A percentile compares a stretch with the other conserved stretches of the same genome.
These are phyloP conservation scores for Globisporangium solare DNA, from an alignment of 352 stramenopile genomes.

Conservation along the genomic window DNA sequence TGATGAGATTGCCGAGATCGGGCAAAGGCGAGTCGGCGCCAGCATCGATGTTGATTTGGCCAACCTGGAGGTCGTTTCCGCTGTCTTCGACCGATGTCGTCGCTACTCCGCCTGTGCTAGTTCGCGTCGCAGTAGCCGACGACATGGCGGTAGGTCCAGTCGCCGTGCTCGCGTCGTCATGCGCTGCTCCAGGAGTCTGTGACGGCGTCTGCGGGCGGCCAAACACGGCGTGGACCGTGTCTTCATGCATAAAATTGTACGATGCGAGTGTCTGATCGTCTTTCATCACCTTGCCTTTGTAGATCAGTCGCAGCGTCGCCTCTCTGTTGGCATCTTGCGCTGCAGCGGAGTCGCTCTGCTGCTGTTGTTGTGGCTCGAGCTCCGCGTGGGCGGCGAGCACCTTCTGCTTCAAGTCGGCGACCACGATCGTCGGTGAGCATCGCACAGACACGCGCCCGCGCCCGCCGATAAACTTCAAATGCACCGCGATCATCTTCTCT, in stretches of 20 bases:
- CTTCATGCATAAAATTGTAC: conserved; percentile 29
- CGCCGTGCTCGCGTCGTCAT: not conserved
- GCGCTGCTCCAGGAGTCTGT: not conserved
- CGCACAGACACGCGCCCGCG: conserved; percentile 24
- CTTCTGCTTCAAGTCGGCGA: conserved; percentile 24
- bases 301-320: conserved; percentile 31
- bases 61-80: conserved; percentile 14
- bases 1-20: conserved; percentile 14
- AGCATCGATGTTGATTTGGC: conserved; percentile 13
- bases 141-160: not conserved
- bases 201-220: conserved; percentile 9
- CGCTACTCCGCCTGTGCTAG: not conserved
- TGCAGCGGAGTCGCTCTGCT: not conserved
- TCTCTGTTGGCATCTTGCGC: not conserved
- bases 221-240: conserved; percentile 42
- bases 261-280: conserved; percentile 26
- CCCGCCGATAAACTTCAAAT: conserved; percentile 40
- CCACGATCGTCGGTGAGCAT: conserved; percentile 13
- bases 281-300: conserved; percentile 50
- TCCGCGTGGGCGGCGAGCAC: conserved; percentile 13
- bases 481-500: conserved; percentile 16
- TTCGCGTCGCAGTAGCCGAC: not conserved
- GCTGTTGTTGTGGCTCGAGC: not conserved
- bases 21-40: conserved; percentile 8
- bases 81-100: conserved; percentile 1